These are phyloP conservation scores for Rhododendron ferrugineum DNA, from an alignment of 148 eudicot species.

Conservation along the genomic window DNA sequence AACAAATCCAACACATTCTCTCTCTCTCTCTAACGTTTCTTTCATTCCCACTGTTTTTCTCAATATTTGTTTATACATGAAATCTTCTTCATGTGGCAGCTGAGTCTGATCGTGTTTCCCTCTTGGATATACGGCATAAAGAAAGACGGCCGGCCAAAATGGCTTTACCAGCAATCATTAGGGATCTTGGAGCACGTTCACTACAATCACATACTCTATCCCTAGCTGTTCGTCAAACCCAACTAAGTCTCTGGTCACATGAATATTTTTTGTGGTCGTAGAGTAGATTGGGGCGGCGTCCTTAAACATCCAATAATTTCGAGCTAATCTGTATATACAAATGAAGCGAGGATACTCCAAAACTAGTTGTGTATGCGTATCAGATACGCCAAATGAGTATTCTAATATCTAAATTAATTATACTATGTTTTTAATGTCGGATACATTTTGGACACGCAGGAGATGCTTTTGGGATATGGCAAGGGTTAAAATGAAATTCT, in stretches of 20 bases:
- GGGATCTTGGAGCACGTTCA: neutral
- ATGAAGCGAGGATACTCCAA: too few relatives aligned
- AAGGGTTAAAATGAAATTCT: too few relatives aligned
- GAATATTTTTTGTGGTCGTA: neutral
- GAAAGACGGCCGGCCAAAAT: neutral
- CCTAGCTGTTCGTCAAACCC: too few relatives aligned
- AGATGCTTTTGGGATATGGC: too few relatives aligned
- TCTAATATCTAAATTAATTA: too few relatives aligned
- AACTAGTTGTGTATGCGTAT: too few relatives aligned
- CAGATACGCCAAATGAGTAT: too few relatives aligned
- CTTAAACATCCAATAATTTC: neutral
- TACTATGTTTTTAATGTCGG: too few relatives aligned
- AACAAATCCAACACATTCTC: constrained; percentile 15
- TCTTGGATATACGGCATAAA: neutral
- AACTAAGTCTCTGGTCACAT: neutral
- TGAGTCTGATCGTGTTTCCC: neutral
- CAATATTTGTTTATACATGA: neutral
- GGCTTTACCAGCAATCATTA: neutral
- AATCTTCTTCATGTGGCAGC: neutral
- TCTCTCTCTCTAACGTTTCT: constrained; percentile 12
- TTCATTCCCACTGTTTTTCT: constrained; percentile 7
- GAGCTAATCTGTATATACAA: neutral
- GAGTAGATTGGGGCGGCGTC: neutral
- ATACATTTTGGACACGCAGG: too few relatives aligned
- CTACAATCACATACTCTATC: neutral